A percentile compares a stretch with the other conserved stretches of the same genome.
Conservation (phyloP, 2,329 filamentous ascomycete genomes). For the Aspergillus fijiensis region DNA sequence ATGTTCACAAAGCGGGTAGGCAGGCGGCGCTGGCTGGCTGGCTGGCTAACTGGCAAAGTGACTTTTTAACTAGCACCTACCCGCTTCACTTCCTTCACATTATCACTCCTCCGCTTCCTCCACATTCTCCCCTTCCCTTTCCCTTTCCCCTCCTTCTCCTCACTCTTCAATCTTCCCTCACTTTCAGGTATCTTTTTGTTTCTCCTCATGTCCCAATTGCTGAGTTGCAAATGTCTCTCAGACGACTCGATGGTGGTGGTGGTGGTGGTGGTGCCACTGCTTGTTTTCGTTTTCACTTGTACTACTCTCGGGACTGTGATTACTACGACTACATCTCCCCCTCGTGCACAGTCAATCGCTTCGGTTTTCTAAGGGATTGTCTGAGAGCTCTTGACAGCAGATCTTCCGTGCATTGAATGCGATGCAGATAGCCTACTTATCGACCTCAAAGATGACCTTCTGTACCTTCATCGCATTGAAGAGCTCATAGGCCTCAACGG, state of each 20-base stretch:
- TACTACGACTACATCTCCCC: background rate
- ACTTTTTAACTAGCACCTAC: too few relatives aligned
- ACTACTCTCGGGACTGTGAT: background rate
- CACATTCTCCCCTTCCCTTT: background rate
- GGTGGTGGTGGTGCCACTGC: background rate
- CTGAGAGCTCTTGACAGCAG: background rate
- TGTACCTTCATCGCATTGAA: conserved; percentile 73
- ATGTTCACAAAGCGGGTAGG: background rate
- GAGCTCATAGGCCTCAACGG: conserved; percentile 66
- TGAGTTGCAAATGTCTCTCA: background rate
- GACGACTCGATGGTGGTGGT: background rate
- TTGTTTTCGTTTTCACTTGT: background rate
- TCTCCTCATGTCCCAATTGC: background rate
- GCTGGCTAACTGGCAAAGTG: background rate
- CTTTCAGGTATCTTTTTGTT: background rate
- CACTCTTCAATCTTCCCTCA: background rate
- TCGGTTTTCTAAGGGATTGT: background rate
- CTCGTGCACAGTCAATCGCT: background rate
- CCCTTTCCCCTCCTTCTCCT: background rate
- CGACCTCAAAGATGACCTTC: conserved; percentile 67
- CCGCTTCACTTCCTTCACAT: too few relatives aligned
- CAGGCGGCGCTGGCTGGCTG: background rate
- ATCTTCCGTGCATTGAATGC: background rate
- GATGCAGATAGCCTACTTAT: conserved; percentile 28
- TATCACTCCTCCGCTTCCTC: too few relatives aligned